Conservation (phyloP, 306 rosid species). For the Quillaja saponaria region DNA sequence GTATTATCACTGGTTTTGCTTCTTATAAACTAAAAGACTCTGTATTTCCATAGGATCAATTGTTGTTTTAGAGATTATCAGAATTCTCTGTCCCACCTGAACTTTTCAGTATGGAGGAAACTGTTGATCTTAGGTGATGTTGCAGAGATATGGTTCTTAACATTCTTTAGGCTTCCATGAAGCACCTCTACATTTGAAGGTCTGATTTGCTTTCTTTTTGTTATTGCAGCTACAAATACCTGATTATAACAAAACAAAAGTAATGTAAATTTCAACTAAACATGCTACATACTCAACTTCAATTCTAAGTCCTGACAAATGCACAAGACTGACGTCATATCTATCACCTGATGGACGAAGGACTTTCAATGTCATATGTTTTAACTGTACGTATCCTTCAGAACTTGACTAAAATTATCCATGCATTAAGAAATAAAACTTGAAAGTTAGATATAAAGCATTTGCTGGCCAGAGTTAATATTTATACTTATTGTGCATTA, state of each 20-base stretch:
- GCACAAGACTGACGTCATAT: too few species aligned
- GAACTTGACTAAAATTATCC: too few species aligned
- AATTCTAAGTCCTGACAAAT: too few species aligned
- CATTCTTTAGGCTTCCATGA: slow-evolving; percentile 43
- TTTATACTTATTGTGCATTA: too few species aligned
- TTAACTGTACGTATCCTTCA: too few species aligned
- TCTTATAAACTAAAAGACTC: not conserved
- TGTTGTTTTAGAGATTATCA: not conserved
- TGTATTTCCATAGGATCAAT: not conserved
- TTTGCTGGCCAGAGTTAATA: too few species aligned
- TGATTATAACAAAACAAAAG: slow-evolving; percentile 7
- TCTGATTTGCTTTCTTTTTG: slow-evolving; percentile 59
- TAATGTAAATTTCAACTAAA: too few species aligned
- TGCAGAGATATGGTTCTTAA: slow-evolving; percentile 27
- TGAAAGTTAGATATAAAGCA: too few species aligned
- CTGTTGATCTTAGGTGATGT: slow-evolving; percentile 28
- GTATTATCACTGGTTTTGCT: not conserved
- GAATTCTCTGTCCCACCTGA: slow-evolving; percentile 40
- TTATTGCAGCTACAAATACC: slow-evolving; percentile 67
- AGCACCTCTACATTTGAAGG: slow-evolving; percentile 51
- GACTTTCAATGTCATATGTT: too few species aligned
- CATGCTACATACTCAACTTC: too few species aligned
- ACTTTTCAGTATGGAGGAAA: slow-evolving; percentile 49
- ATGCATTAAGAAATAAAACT: too few species aligned
- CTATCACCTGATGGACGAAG: too few species aligned